Percentiles rank a stretch among this genome's conserved stretches.
Conservation (phyloP, 495 filamentous ascomycete species). For the Cladorrhinum samala region DNA sequence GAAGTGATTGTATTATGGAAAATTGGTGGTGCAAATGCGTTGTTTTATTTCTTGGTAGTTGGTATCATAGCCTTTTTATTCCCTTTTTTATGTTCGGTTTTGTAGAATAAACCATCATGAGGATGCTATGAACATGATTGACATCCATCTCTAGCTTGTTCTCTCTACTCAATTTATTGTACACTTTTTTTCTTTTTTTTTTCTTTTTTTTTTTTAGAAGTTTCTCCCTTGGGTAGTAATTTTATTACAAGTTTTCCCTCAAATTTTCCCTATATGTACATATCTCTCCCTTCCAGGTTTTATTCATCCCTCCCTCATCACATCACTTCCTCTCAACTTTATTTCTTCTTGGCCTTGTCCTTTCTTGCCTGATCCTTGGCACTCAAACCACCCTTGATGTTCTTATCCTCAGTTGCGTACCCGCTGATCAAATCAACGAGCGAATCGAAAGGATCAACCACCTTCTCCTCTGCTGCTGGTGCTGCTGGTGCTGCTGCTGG, state of each 20-base stretch:
- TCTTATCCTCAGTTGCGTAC: slow-evolving; percentile 39
- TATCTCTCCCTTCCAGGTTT: background rate
- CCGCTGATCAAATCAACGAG: slow-evolving; percentile 65
- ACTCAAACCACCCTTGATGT: slow-evolving; percentile 20
- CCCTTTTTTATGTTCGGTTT: background rate
- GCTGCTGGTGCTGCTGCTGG: too few relatives aligned
- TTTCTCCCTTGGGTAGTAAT: slow-evolving; percentile 8
- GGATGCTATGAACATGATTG: too few relatives aligned
- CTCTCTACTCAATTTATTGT: slow-evolving; percentile 15
- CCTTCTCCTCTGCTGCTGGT: slow-evolving; percentile 1
- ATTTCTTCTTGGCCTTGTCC: slow-evolving; percentile 27
- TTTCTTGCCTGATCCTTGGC: slow-evolving; percentile 29
- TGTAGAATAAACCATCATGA: background rate
- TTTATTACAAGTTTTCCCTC: too few relatives aligned
- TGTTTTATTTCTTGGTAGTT: too few relatives aligned
- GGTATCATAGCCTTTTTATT: slow-evolving; percentile 2
- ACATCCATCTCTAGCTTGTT: too few relatives aligned
- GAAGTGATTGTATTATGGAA: too few relatives aligned
- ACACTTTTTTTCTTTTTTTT: slow-evolving; percentile 3
- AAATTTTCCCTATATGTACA: too few relatives aligned
- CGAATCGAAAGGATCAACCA: slow-evolving; percentile 41
- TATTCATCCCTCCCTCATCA: slow-evolving; percentile 1
- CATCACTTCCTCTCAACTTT: background rate
- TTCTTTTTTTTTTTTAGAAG: background rate
- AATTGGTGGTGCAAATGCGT: too few relatives aligned